Evolutionary conservation across 1,284 basidiomycete genomes (phyloP), one percentile per base, ranked within the genome.

Genomic region (Ceratobasidium sp.): DNA sequence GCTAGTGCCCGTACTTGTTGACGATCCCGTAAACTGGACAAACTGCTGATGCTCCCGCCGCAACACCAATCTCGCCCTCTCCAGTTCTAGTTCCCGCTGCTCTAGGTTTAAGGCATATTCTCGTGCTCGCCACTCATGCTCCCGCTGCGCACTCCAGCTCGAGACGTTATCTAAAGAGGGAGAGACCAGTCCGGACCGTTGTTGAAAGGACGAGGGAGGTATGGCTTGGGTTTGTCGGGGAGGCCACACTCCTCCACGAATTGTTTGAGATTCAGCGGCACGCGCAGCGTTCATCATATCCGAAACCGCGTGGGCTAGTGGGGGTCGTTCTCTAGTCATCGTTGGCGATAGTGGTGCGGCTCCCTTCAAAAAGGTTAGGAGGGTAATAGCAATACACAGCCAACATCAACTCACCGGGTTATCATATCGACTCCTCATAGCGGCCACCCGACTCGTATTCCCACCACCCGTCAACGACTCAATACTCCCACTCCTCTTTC

Each of bases 361-460:
- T 90, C 92, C 79, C 59, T 78, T 64, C 66, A 59, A 62, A 40
- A 9, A 40, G 2, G 20, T 62, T 15, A 62, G 59, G 7, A 44
- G 38, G 10, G 15, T 4, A 5, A n/a, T 2, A 17, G 33, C 23
- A 64, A 4, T 15, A 74, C 13, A 54, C 6, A 1, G 54, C 33
- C 61, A 23, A 69, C 40, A 48, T 52, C 56, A 59, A 61, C 44
- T 23, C 57, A 64, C 61, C 26, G 42, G 23, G 40, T 57, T 65
- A 33, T 66, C 87, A 81, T 92, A 94, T 76, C 88, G 88, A 81
- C 88, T 89, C 48, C 91, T 87, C 86, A 94, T 89, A 0, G 90
- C 89, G 62, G 93, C 91, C 52, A 94, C 92, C 40, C 91, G 84
- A 80, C 89, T 91, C 44, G 61, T 74, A 17, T 44, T 74, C 17